These are phyloP conservation scores for Avicennia marina DNA, from an alignment of 257 asterid genomes.

Conservation along the genomic window DNA sequence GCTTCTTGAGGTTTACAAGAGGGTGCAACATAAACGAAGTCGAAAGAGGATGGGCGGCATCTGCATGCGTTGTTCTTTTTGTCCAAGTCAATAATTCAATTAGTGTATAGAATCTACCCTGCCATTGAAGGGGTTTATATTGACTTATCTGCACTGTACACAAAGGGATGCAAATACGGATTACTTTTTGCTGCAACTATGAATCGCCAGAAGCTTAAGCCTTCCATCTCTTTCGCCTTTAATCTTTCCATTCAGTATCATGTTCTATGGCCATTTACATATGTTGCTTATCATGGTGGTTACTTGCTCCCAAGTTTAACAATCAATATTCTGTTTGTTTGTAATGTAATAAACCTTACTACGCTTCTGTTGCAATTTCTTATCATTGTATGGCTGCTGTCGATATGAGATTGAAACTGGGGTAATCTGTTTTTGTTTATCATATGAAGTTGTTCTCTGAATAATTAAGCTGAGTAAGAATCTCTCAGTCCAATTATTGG, in stretches of 20 bases:
- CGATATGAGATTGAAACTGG: not conserved
- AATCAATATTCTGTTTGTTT: not conserved
- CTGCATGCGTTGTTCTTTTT: constrained; percentile 22
- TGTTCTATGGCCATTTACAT: not conserved
- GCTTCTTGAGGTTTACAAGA: constrained; percentile 25
- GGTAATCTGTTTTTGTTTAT: not conserved
- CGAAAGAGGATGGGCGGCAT: constrained; percentile 18
- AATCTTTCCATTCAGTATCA: not conserved
- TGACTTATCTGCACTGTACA: constrained; percentile 38
- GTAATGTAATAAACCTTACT: not conserved
- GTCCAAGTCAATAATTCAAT: constrained; percentile 37
- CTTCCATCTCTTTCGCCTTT: not conserved
- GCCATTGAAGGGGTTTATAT: constrained; percentile 45
- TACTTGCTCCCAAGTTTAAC: not conserved
- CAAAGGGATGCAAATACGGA: constrained; percentile 47
- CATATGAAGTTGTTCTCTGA: not conserved
- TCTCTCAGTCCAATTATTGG: not conserved
- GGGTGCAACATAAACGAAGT: constrained; percentile 6
- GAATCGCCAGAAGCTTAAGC: constrained; percentile 17
- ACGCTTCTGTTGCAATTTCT: not conserved
- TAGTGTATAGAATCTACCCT: constrained; percentile 70
- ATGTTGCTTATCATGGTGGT: not conserved
- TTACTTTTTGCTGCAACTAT: constrained; percentile 26
- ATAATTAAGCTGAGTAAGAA: not conserved
- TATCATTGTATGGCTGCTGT: not conserved